These are phyloP conservation scores for Nakazawaea ishiwadae DNA, from an alignment of 805 yeast species.

Conservation along the genomic window DNA sequence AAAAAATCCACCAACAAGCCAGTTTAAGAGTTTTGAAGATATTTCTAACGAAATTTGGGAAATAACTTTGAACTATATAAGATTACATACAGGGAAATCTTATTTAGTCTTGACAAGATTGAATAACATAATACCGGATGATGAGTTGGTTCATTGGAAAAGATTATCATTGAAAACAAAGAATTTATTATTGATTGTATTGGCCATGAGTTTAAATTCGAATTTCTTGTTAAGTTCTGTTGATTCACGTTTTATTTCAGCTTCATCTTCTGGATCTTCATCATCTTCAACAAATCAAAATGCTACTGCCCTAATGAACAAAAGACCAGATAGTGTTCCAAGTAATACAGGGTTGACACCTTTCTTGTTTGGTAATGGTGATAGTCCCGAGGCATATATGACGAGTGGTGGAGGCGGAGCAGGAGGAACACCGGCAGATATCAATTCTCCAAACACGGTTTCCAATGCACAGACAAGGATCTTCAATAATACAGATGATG, in stretches of 20 bases:
- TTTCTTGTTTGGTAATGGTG: conserved; percentile 12
- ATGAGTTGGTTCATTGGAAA: conserved; percentile 77
- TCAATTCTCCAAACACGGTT: conserved; percentile 10
- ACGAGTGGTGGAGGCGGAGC: conserved; percentile 5
- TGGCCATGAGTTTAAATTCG: conserved; percentile 60
- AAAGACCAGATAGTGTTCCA: conserved; percentile 1
- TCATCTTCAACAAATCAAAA: too few species aligned
- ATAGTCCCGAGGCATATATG: conserved; percentile 14
- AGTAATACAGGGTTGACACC: conserved; percentile 11
- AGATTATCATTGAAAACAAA: conserved; percentile 54
- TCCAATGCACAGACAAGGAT: conserved; percentile 1
- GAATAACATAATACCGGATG: conserved; percentile 74
- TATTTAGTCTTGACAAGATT: conserved; percentile 66
- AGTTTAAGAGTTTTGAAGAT: conserved; percentile 35
- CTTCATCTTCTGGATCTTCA: background rate
- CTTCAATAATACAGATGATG: conserved; percentile 13
- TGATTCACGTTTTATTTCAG: background rate
- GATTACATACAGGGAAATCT: conserved; percentile 44
- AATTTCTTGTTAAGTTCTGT: conserved; percentile 27
- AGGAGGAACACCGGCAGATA: conserved; percentile 9
- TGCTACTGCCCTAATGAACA: too few species aligned
- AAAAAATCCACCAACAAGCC: conserved; percentile 4
- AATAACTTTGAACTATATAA: conserved; percentile 42
- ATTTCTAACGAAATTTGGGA: conserved; percentile 67
- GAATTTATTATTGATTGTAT: conserved; percentile 59